These are phyloP conservation scores for Cicer bijugum DNA, from an alignment of 306 rosid genomes.

Conservation along the genomic window DNA sequence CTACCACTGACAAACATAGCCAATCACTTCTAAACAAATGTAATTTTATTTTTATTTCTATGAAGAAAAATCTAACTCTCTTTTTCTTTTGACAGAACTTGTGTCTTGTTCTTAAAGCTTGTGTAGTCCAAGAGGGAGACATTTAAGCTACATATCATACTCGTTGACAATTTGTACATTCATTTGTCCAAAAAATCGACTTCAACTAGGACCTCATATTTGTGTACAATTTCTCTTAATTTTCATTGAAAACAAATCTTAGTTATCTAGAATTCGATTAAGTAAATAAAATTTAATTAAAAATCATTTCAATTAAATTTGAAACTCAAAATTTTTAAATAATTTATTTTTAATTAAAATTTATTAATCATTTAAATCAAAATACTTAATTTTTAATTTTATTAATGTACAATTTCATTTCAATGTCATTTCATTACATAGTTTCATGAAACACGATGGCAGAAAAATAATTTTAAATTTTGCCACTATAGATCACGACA, in stretches of 20 bases:
- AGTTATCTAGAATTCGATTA: no score
- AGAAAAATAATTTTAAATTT: conserved; percentile 11
- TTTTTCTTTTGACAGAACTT: conserved; percentile 43
- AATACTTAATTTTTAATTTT: no score
- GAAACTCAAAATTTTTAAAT: no score
- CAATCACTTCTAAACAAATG: conserved; percentile 13
- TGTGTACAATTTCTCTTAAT: conserved; percentile 9
- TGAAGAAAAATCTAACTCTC: conserved; percentile 26
- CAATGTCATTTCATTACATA: conserved; percentile 36
- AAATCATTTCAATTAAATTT: no score
- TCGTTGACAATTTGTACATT: conserved; percentile 47
- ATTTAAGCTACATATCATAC: conserved; percentile 45
- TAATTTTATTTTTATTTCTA: background rate
- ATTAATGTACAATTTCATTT: background rate
- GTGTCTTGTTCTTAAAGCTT: conserved; percentile 47
- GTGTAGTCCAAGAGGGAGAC: conserved; percentile 55
- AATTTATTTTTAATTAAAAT: no score
- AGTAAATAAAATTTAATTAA: no score
- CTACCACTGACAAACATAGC: conserved; percentile 9
- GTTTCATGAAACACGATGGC: conserved; percentile 30
- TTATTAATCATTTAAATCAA: no score
- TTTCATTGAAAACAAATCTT: no score
- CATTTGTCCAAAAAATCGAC: conserved; percentile 50
- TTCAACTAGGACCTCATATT: conserved; percentile 46
- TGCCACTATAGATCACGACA: background rate